Evolutionary conservation across 108 stramenopile species (phyloP).

Genomic region (Schizochytrium sp.): DNA sequence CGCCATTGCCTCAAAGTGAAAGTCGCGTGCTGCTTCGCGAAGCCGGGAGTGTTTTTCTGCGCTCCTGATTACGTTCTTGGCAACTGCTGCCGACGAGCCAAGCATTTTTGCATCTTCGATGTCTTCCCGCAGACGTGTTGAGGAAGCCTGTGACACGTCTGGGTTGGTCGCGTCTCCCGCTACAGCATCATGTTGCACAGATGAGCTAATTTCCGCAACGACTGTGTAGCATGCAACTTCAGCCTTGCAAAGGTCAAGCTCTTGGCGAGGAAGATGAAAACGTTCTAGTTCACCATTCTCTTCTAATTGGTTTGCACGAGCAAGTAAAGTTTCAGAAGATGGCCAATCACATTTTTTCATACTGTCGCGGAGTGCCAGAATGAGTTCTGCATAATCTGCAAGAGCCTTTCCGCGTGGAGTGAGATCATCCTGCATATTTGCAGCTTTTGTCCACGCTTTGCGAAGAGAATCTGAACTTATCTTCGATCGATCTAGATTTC

Average conservation of each 20-base stretch:
- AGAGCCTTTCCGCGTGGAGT: slow-evolving; percentile 35
- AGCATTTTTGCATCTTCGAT: slow-evolving; percentile 57
- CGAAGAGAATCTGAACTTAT: neutral
- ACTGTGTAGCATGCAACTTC: slow-evolving; percentile 26
- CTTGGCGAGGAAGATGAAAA: slow-evolving; percentile 12
- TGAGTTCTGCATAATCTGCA: slow-evolving; percentile 26
- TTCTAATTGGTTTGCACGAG: neutral
- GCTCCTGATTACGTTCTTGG: neutral
- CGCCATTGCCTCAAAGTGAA: slow-evolving; percentile 4
- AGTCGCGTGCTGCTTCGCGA: neutral
- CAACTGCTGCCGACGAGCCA: slow-evolving; percentile 11
- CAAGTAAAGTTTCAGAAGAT: neutral
- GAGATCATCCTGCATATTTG: neutral
- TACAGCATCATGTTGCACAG: neutral
- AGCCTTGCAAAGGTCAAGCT: slow-evolving; percentile 33
- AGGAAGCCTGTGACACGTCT: neutral
- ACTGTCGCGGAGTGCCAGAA: slow-evolving; percentile 39
- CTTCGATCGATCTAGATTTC: neutral
- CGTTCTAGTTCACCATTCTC: neutral
- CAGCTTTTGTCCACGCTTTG: neutral
- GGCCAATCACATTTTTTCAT: neutral
- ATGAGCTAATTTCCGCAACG: slow-evolving; percentile 37
- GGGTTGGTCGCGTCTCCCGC: neutral
- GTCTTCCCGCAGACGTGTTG: neutral
- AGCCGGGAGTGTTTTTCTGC: slow-evolving; percentile 3